Conservation (phyloP, 2,329 filamentous ascomycete species). For the Hypoxylon sp. region DNA sequence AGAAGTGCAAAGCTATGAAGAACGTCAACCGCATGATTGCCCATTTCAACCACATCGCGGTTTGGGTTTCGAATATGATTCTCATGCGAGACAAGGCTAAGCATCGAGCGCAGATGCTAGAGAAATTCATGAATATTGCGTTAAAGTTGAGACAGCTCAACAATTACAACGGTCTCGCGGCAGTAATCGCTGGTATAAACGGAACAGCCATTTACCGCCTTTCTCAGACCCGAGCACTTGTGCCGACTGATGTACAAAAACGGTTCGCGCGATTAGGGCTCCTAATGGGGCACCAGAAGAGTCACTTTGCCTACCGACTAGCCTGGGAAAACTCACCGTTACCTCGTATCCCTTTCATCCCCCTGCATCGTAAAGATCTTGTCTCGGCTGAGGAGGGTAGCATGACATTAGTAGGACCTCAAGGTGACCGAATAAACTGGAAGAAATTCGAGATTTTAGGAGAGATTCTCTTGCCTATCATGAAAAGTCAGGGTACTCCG, state of each 20-base stretch:
- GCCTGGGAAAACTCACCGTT: constrained; percentile 96
- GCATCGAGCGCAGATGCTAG: constrained; percentile 89
- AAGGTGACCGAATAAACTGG: constrained; percentile 89
- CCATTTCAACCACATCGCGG: constrained; percentile 89
- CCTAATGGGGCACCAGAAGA: constrained; percentile 93
- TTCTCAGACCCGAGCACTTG: constrained; percentile 81
- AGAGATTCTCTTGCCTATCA: constrained; percentile 89
- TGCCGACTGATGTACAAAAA: constrained; percentile 80
- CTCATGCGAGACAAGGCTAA: constrained; percentile 95
- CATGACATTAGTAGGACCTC: constrained; percentile 84
- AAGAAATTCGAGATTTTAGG: constrained; percentile 97
- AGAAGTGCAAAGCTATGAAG: constrained; percentile 80
- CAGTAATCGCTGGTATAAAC: constrained; percentile 92
- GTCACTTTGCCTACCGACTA: constrained; percentile 93
- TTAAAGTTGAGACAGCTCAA: constrained; percentile 89
- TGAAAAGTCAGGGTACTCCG: constrained; percentile 88
- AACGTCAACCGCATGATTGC: constrained; percentile 96
- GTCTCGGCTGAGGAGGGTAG: constrained; percentile 95
- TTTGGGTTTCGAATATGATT: constrained; percentile 86
- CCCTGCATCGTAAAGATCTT: constrained; percentile 88
- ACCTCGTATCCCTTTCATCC: constrained; percentile 93
- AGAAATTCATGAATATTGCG: constrained; percentile 96
- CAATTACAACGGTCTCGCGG: constrained; percentile 97
- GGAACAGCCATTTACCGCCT: constrained; percentile 89
- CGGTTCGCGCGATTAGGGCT: constrained; percentile 90